These are phyloP conservation scores for Lipomyces sp. DNA, from an alignment of 805 yeast genomes.

Conservation along the genomic window DNA sequence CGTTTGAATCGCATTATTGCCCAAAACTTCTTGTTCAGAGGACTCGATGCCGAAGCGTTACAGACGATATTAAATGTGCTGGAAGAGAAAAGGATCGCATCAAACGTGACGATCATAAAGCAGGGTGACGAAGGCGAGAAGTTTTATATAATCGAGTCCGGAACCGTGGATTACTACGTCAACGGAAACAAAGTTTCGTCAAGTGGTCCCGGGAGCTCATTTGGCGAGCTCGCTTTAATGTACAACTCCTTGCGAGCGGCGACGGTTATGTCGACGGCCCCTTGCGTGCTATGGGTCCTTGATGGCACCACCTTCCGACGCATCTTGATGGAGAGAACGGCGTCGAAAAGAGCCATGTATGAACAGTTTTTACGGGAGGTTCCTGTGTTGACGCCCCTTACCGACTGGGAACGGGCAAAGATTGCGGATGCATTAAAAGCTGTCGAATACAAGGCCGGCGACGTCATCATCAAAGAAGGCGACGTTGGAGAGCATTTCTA, in stretches of 20 bases:
- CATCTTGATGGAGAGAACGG: conserved; percentile 86
- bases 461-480: conserved; percentile 81
- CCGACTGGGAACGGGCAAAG: conserved; percentile 82
- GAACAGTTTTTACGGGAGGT: conserved; percentile 87
- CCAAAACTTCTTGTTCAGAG: conserved; percentile 82
- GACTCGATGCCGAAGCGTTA: conserved; percentile 77
- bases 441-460: conserved; percentile 70
- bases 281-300: conserved; percentile 81
- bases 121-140: conserved; percentile 97
- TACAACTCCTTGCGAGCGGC: conserved; percentile 98
- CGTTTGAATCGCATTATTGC: conserved; percentile 74
- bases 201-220: conserved; percentile 84
- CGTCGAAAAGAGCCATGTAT: conserved; percentile 86
- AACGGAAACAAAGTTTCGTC: conserved; percentile 71
- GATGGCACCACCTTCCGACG: conserved; percentile 92
- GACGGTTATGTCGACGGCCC: conserved; percentile 72
- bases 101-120: conserved; percentile 59
- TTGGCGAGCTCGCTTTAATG: conserved; percentile 97
- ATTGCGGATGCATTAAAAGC: conserved; percentile 93
- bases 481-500: conserved; percentile 80
- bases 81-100: conserved; percentile 63
- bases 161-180: conserved; percentile 79
- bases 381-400: conserved; percentile 73
- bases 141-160: conserved; percentile 84
- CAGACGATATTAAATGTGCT: conserved; percentile 82